A percentile compares a stretch with the other conserved stretches of the same genome.
These are phyloP conservation scores for Nakazawaea holstii DNA, from an alignment of 805 yeast genomes.

Conservation along the genomic window DNA sequence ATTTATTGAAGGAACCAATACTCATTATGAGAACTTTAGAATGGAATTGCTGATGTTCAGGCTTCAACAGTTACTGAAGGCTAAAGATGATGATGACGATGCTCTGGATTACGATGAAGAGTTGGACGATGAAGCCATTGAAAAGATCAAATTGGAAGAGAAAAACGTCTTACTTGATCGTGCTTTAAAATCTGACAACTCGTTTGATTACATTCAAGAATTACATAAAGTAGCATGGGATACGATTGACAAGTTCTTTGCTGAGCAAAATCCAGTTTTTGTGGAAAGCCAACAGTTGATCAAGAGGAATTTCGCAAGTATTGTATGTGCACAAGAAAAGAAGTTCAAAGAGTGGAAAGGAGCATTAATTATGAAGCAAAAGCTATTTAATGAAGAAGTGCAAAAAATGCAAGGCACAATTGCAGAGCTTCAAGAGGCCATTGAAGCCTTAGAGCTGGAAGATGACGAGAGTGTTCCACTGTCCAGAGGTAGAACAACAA, in stretches of 20 bases:
- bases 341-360: constrained; percentile 60
- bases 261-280: constrained; percentile 42
- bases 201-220: constrained; percentile 30
- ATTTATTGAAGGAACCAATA: constrained; percentile 68
- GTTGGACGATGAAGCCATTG: constrained; percentile 23
- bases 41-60: constrained; percentile 49
- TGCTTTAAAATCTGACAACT: constrained; percentile 9
- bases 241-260: constrained; percentile 32
- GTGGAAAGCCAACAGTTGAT: constrained; percentile 37
- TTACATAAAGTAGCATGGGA: constrained; percentile 31
- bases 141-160: constrained; percentile 6
- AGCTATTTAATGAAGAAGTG: constrained; percentile 49
- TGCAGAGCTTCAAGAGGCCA: constrained; percentile 28
- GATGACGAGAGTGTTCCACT: not conserved
- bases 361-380: constrained; percentile 50
- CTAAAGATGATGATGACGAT: constrained; percentile 13
- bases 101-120: constrained; percentile 18
- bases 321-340: constrained; percentile 43
- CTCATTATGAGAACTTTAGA: constrained; percentile 71
- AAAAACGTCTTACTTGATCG: not conserved
- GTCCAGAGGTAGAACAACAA: too few relatives aligned
- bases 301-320: constrained; percentile 36
- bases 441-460: constrained; percentile 5
- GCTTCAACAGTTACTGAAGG: constrained; percentile 14
- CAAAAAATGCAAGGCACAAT: constrained; percentile 34